These are phyloP conservation scores for Cytospora piceae DNA, from an alignment of 2,329 filamentous ascomycete species.

Conservation along the genomic window DNA sequence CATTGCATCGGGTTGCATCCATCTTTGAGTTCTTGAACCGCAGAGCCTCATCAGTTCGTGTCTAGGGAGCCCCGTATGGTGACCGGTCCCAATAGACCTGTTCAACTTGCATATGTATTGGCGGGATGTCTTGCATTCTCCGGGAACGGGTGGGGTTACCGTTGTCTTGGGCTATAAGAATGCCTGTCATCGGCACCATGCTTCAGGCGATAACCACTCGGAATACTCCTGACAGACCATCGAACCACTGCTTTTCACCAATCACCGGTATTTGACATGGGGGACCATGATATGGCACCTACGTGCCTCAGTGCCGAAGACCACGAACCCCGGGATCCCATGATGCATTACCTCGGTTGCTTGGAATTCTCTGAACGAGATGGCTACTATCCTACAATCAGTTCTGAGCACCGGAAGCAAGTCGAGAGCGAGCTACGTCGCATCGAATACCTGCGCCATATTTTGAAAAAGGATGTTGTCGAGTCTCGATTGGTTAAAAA, in stretches of 20 bases:
- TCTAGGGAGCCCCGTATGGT: too few species aligned
- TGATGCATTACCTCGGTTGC: slow-evolving; percentile 13
- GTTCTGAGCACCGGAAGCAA: background rate
- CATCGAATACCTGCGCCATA: background rate
- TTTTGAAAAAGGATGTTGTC: background rate
- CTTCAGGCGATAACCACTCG: background rate
- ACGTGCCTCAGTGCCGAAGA: slow-evolving; percentile 8
- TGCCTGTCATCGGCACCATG: too few species aligned
- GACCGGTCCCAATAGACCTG: too few species aligned
- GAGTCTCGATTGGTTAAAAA: background rate
- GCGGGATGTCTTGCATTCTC: too few species aligned
- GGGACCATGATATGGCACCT: background rate
- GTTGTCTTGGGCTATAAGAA: too few species aligned
- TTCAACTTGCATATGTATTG: too few species aligned
- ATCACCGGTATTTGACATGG: background rate
- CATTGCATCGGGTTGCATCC: too few species aligned
- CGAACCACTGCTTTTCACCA: background rate
- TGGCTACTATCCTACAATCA: background rate
- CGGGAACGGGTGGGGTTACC: too few species aligned
- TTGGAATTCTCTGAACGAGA: background rate
- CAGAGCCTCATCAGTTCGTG: too few species aligned
- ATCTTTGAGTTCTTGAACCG: too few species aligned
- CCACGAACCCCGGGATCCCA: background rate
- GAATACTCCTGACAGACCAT: background rate
- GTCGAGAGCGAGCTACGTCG: background rate